These are phyloP conservation scores for Gentiana straminea DNA, from an alignment of 257 asterid species.

Conservation along the genomic window DNA sequence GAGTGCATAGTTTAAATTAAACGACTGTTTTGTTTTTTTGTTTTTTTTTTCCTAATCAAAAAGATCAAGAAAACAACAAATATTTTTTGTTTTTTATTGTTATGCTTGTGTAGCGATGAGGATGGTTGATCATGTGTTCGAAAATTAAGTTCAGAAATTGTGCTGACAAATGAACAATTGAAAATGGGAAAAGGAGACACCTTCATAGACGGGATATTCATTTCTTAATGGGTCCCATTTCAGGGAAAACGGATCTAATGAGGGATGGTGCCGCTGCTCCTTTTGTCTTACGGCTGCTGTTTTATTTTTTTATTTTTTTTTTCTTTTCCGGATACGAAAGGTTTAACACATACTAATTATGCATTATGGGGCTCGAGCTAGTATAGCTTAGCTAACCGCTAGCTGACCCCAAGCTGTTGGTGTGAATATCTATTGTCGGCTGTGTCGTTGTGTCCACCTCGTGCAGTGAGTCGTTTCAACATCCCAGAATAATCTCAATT, in stretches of 20 bases:
- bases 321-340: not conserved
- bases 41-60: not conserved
- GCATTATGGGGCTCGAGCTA: no score
- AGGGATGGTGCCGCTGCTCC: conserved; percentile 16
- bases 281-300: conserved; percentile 1
- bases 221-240: conserved; percentile 17
- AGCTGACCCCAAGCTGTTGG: not conserved
- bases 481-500: no score
- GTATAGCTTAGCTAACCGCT: not conserved
- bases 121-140: conserved; percentile 4
- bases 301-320: not conserved
- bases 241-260: conserved; percentile 26
- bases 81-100: not conserved
- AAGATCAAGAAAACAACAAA: not conserved
- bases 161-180: conserved; percentile 18
- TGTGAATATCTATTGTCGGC: conserved; percentile 2
- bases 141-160: conserved; percentile 22
- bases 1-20: not conserved
- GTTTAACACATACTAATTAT: no score
- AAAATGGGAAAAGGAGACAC: not conserved
- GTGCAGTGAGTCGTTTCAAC: not conserved
- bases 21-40: not conserved
- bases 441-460: not conserved
- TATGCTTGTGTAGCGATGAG: not conserved
- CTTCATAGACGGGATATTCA: conserved; percentile 10